phyloP scores from a whole-genome alignment of 768 basidiomycete species.

The Lentinula sp. region DNA sequence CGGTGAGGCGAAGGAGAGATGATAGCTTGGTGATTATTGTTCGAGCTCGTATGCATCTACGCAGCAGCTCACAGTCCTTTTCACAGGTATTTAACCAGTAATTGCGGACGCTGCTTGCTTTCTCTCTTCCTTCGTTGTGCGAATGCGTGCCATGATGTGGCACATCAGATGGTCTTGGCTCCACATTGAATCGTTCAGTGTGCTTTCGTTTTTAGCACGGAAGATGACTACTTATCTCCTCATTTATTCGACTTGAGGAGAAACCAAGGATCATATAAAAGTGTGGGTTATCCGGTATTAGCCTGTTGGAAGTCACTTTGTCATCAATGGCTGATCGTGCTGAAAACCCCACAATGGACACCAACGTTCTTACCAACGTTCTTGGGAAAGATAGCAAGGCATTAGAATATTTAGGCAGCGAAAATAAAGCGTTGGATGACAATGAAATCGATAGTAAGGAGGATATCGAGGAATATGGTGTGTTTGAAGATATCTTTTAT shows the following conservation, averaged over 20 bases:
- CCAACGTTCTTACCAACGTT: background rate
- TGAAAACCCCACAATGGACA: background rate
- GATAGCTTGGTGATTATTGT: too few relatives aligned
- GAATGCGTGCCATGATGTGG: too few relatives aligned
- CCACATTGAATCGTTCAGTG: background rate
- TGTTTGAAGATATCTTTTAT: background rate
- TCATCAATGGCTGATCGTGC: background rate
- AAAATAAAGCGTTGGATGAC: background rate
- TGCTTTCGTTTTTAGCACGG: background rate
- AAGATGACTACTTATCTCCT: background rate
- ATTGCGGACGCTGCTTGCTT: too few relatives aligned
- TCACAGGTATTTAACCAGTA: too few relatives aligned
- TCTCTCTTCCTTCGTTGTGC: background rate
- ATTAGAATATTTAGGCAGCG: background rate
- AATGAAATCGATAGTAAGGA: background rate
- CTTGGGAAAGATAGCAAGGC: background rate
- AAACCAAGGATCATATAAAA: background rate
- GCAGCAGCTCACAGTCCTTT: too few relatives aligned
- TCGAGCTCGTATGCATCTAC: background rate
- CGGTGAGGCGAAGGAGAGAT: too few relatives aligned
- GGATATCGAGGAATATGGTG: background rate
- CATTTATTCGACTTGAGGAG: background rate
- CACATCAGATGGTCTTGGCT: too few relatives aligned
- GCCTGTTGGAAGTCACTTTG: background rate
- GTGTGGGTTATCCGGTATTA: background rate